A percentile compares a stretch with the other conserved stretches of the same genome.
phyloP scores from a whole-genome alignment of 2,329 filamentous ascomycete genomes.

The Laburnicola sp. region DNA sequence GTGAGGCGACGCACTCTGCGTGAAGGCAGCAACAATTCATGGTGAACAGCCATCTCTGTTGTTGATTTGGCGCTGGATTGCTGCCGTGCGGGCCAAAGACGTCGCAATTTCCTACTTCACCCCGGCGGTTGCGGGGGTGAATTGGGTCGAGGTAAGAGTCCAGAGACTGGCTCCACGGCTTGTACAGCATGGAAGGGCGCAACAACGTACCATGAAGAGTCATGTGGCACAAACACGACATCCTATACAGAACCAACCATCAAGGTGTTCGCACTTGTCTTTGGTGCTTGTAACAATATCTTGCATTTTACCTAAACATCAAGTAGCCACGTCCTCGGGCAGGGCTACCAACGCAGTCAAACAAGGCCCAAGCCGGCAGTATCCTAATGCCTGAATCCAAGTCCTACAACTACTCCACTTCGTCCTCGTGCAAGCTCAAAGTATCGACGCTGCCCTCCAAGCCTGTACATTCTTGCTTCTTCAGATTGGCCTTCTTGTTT shows the following conservation, averaged over 20 bases:
- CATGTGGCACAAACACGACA: too few relatives aligned
- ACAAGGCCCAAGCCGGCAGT: conserved; percentile 2
- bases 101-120: too few relatives aligned
- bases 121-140: too few relatives aligned
- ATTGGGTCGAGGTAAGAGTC: too few relatives aligned
- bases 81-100: too few relatives aligned
- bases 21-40: too few relatives aligned
- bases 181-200: too few relatives aligned
- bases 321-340: background rate
- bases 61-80: too few relatives aligned
- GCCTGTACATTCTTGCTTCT: conserved; percentile 11
- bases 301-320: background rate
- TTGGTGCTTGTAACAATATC: too few relatives aligned
- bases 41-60: too few relatives aligned
- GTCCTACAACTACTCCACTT: conserved; percentile 14
- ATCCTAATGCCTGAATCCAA: background rate
- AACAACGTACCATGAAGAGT: background rate
- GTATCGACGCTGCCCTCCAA: conserved; percentile 25
- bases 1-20: too few relatives aligned
- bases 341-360: background rate
- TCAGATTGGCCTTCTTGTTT: conserved; percentile 20
- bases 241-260: background rate
- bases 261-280: background rate
- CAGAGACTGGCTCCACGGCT: too few relatives aligned
- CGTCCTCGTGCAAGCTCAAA: conserved; percentile 24